Base-by-base conservation (phyloP, 495 filamentous ascomycete species). In the Aspergillus ellipticus region DNA sequence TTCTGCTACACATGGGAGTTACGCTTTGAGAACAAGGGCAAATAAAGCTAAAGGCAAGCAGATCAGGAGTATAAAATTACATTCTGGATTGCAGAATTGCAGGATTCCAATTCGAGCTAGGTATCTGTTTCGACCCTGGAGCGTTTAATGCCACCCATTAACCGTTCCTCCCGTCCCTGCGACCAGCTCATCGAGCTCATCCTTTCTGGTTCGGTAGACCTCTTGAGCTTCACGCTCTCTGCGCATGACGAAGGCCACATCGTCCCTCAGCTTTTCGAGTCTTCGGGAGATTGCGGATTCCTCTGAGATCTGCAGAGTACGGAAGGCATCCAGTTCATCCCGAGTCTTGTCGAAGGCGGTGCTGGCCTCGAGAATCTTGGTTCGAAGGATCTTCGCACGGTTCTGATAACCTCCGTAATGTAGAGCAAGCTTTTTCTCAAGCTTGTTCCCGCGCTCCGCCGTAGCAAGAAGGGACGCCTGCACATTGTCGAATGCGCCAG, bases 191-290 rank as follows among this genome's bases (percentile, higher is more conserved):
- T 88, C 86, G 53, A 97, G 66, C 74, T 97, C 94, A 35, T 90
- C 88, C 66, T 80, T 90, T 55, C 83, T 79, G 55, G 69, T 74
- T 65, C 87, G 79, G 66, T 93, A 97, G 60, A 87, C 67, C 55
- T 97, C 91, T 72, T 98, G 95, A 26, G 89, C 89, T 76, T 96
- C 90, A 48, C 90, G 79, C 77, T 96, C 93, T 54, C 92, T 80
- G 55, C 84, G 85, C 66, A 84, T 87, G 20, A 97, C 82, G 67
- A 90, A 91, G 15, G 78, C 81, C 19, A 95, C 92, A 65, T 96
- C 90, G n/a, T 84, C 84, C 42, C 88, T 83, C 49, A 97, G 74
- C 28, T 77, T 79, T 64, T 90, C 90, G 41, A 97, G 70, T 41
- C 95, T 78, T 49, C 84, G 74, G 50, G 79, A 75, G 42, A 96